Evolutionary conservation across 495 filamentous ascomycete genomes (phyloP), one percentile per base, ranked within the genome.

Genomic region (Neurospora sp.): DNA sequence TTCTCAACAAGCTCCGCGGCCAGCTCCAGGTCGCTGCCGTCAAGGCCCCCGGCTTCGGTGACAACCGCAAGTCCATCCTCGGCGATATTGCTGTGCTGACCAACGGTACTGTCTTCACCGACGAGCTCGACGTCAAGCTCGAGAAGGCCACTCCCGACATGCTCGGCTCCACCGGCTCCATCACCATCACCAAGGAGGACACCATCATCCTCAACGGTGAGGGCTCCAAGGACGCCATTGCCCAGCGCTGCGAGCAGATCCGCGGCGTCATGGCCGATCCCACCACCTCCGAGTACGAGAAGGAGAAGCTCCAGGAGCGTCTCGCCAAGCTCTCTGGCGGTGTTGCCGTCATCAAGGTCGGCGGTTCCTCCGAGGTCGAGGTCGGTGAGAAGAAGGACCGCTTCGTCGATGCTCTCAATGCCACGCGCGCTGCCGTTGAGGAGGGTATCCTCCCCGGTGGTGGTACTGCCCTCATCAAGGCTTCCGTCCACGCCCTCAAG

Each of bases 141-240:
- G 96, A 99, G 85, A 98, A 97, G 90, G 90, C 92, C 75, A 99
- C 93, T 61, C 85, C 90, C 71, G 96, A 99, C 75, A 93, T 97
- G 90, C 94, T 99, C 79, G 96, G 96, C 74, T 94, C 95, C 69
- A 97, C 94, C 75, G 96, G 96, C 76, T 93, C 95, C 73, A 98
- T 99, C 87, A 97, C 96, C 81, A 98, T 99, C 85, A 99, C 96
- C 79, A 99, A 99, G 89, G 96, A 99, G 85, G 96, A 99, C 84
- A 99, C 96, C 79, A 98, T 99, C 84, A 90, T 99, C 81, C 89
- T 99, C 73, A 99, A 99, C 84, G 96, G 96, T 69, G 96, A 98
- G 79, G 96, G 96, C 72, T 92, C 85, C 89, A 98, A 98, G 88
- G 96, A 99, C 80, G 83, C 88, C 71, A 96, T 99, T 79, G 86